Evolutionary conservation across 2,329 filamentous ascomycete species (phyloP).

Genomic region (Fusarium pilosicola): DNA sequence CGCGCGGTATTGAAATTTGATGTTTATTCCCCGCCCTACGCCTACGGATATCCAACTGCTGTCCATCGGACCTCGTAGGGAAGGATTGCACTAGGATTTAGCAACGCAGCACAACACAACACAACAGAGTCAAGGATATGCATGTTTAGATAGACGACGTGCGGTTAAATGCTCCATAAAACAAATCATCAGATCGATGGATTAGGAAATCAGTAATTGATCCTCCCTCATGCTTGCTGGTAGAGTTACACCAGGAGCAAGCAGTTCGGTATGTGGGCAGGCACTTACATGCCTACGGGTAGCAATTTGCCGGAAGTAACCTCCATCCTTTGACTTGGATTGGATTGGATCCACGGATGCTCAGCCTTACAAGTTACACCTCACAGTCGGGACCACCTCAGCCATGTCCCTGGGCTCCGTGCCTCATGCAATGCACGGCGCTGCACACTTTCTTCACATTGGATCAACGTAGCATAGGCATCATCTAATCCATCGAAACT

Average conservation of each 20-base stretch:
- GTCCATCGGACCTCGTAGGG: neutral
- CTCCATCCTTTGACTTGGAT: neutral
- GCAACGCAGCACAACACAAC: neutral
- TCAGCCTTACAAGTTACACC: constrained; percentile 32
- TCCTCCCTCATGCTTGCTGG: neutral
- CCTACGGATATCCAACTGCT: neutral
- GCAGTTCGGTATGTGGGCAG: neutral
- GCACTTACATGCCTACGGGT: neutral
- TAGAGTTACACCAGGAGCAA: neutral
- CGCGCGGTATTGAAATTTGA: neutral
- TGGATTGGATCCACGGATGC: neutral
- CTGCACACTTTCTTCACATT: constrained; percentile 15
- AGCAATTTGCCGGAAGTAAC: constrained; percentile 13
- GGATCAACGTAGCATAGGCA: neutral
- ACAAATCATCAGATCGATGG: neutral
- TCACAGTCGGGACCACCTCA: constrained; percentile 31
- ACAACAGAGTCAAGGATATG: neutral
- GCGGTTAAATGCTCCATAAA: neutral
- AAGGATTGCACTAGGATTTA: neutral
- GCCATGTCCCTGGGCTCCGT: constrained; percentile 13
- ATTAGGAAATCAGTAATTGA: constrained; percentile 19
- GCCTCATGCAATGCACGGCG: constrained; percentile 11
- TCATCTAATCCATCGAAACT: constrained; percentile 1
- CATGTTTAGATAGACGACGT: neutral
- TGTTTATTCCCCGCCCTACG: neutral